Evolutionary conservation across 2,329 filamentous ascomycete species (phyloP).

Genomic region (Pseudogymnoascus sp.): DNA sequence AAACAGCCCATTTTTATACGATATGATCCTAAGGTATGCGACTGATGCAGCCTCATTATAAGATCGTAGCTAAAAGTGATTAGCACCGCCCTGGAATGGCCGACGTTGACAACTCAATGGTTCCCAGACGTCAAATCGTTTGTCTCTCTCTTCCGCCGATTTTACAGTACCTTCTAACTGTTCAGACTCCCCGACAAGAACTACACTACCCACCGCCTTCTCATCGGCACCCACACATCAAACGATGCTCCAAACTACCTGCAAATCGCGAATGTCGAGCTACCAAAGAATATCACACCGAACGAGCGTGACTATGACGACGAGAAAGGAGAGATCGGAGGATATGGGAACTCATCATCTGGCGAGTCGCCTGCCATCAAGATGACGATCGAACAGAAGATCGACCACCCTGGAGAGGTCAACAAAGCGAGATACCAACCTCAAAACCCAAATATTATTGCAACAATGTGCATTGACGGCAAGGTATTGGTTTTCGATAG

Average conservation of each 20-base stretch:
- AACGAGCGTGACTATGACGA: conserved; percentile 85
- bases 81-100: conserved; percentile 91
- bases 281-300: conserved; percentile 69
- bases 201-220: conserved; percentile 76
- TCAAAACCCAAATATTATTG: conserved; percentile 94
- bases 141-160: conserved; percentile 20
- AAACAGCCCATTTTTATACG: conserved; percentile 96
- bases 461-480: conserved; percentile 82
- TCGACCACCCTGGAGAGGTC: conserved; percentile 92
- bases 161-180: conserved; percentile 6
- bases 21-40: conserved; percentile 77
- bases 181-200: conserved; percentile 69
- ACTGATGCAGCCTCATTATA: neutral
- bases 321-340: conserved; percentile 84
- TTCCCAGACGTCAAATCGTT: conserved; percentile 85
- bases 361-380: conserved; percentile 69
- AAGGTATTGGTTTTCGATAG: conserved; percentile 90
- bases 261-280: conserved; percentile 88
- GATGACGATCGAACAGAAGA: conserved; percentile 90
- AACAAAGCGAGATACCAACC: conserved; percentile 98
- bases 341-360: conserved; percentile 65
- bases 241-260: conserved; percentile 81
- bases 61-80: conserved; percentile 14
- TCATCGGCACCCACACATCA: conserved; percentile 92
- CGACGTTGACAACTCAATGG: conserved; percentile 95